Evolutionary conservation across 495 filamentous ascomycete species (phyloP), one percentile per base, ranked within the genome.

Genomic region (Penicillium canariense): DNA sequence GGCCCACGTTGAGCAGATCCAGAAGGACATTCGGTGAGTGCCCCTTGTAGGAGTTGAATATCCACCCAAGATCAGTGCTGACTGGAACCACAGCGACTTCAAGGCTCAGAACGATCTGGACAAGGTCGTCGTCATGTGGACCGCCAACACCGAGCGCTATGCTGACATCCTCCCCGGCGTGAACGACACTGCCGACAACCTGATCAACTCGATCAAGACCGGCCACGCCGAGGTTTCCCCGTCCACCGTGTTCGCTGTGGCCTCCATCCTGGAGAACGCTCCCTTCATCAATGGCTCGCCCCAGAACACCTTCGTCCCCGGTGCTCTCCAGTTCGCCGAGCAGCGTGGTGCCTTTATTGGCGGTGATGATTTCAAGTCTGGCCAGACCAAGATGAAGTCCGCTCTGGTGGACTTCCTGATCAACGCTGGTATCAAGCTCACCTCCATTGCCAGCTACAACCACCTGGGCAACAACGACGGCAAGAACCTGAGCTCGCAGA

Each of bases 351-450:
- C 95, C 27, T 98, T 97, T 81, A 91, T 98, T 62, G 95, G 93
- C 36, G 94, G 94, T 62, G 94, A 98, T 71, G 94, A 98, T 77
- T 98, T 98, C 85, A 98, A 98, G 83, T 97, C 94, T 48, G 94
- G 94, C 55, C 94, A 98, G 82, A 98, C 94, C 65, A 98, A 98
- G 85, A 98, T 98, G 94, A 98, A 98, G 75, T 96, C 91, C 34
- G 95, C 95, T 17, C 84, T 98, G 15, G 95, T 97, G 15, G 94
- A 98, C 77, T 98, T 98, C 81, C 75, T 98, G 64, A 94, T 98
- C 85, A 96, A 86, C 71, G 95, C 94, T 50, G 94, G 94, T 69
- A 96, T 98, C 81, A 96, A 96, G 82, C 86, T 98, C 62, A 98
- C 95, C 49, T 96, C 95, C 49, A 97, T 98, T 74, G 90, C 94